Conservation (phyloP, 169 alveolate genomes). For the Eimeria zaria region DNA sequence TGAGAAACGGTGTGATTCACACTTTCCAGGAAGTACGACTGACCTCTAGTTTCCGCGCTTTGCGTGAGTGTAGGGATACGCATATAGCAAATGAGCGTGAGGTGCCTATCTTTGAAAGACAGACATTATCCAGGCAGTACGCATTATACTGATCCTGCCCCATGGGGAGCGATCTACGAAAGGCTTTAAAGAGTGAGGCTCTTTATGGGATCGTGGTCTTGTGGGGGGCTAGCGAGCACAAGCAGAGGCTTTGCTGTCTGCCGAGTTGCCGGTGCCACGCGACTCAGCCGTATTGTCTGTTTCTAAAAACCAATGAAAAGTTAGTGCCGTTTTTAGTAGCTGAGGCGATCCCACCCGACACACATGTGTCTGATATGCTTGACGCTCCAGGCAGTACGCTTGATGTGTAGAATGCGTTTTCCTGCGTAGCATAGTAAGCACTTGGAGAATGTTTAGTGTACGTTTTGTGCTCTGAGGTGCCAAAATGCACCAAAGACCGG, state of each 20-base stretch:
- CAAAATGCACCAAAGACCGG: neutral
- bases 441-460: neutral
- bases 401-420: neutral
- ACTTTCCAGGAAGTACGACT: neutral
- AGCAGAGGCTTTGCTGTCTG: neutral
- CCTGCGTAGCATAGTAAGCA: neutral
- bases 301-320: too few relatives aligned
- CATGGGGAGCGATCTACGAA: neutral
- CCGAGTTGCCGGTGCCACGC: neutral
- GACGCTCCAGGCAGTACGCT: conserved; percentile 10
- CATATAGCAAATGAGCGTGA: neutral
- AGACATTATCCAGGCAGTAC: neutral
- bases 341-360: neutral
- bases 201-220: neutral
- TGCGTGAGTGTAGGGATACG: neutral
- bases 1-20: neutral
- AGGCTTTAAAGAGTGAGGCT: neutral
- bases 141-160: neutral
- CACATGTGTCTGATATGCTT: neutral
- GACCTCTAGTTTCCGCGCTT: neutral
- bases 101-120: neutral
- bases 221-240: neutral
- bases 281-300: neutral
- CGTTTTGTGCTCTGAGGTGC: neutral
- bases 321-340: neutral